Conservation (phyloP, 176 grass and related monocot genomes). For the Carex cristatella region DNA sequence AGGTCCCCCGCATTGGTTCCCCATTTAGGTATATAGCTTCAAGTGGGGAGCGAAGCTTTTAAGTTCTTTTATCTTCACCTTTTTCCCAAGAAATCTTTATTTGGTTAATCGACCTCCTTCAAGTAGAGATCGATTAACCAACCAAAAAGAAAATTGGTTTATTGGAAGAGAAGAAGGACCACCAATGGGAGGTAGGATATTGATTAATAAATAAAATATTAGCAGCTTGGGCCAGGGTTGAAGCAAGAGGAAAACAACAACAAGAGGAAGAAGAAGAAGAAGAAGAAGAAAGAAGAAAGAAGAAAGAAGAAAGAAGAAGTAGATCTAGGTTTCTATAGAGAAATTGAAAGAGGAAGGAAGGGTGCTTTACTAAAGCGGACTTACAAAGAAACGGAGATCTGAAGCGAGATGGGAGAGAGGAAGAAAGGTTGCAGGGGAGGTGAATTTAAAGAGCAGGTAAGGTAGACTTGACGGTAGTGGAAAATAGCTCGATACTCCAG, state of each 20-base stretch:
- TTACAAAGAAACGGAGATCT: conserved; percentile 26
- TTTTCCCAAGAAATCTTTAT: neutral
- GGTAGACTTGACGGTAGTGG: neutral
- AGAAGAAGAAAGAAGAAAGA: neutral
- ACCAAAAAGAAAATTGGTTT: neutral
- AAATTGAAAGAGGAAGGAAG: neutral
- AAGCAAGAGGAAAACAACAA: neutral
- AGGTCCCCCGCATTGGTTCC: conserved; percentile 28
- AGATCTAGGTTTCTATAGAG: neutral
- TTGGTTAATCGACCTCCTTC: conserved; percentile 26
- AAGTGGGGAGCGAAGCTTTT: neutral
- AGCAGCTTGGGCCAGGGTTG: neutral
- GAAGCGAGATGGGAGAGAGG: conserved; percentile 10
- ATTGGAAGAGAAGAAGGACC: neutral
- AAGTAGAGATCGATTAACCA: conserved; percentile 16
- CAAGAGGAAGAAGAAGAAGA: neutral
- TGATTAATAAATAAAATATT: neutral
- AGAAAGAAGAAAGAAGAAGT: neutral
- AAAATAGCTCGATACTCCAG: neutral
- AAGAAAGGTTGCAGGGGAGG: neutral
- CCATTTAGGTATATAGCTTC: conserved; percentile 2
- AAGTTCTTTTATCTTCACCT: neutral
- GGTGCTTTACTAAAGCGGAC: neutral
- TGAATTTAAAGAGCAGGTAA: neutral
- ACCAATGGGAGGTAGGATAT: neutral